Evolutionary conservation across 169 alveolate genomes (phyloP).

Genomic region (Plasmodium berghei): DNA sequence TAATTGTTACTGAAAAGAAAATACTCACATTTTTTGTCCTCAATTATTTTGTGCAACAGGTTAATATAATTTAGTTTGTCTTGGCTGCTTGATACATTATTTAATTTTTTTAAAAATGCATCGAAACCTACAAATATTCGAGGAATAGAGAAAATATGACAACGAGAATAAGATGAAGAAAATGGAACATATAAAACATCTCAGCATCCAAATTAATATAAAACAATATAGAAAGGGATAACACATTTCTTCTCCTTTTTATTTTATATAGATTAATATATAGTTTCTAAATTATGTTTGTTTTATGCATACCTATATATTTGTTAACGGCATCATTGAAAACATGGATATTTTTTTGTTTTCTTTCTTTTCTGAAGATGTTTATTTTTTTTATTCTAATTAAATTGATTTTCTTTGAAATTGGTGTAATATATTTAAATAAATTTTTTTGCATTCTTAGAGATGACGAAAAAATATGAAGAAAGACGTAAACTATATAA

Average conservation of each 20-base stretch:
- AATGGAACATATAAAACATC: too few relatives aligned
- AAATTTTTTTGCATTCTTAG: constrained; percentile 76
- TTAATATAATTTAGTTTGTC: constrained; percentile 64
- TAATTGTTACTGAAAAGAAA: constrained; percentile 59
- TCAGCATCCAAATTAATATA: too few relatives aligned
- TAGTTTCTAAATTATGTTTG: too few relatives aligned
- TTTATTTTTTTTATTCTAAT: constrained; percentile 35
- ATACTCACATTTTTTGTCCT: constrained; percentile 56
- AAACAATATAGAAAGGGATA: too few relatives aligned
- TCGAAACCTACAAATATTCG: constrained; percentile 45
- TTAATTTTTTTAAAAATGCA: constrained; percentile 52
- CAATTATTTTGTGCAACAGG: constrained; percentile 40
- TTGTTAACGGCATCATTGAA: constrained; percentile 74
- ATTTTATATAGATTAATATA: too few relatives aligned
- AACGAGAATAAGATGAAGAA: neutral
- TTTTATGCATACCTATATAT: constrained; percentile 47
- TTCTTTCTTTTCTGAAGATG: constrained; percentile 45
- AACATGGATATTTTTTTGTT: constrained; percentile 26
- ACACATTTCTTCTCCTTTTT: too few relatives aligned
- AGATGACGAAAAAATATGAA: constrained; percentile 59
- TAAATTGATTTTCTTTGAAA: constrained; percentile 58
- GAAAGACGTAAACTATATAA: constrained; percentile 34
- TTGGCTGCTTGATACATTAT: constrained; percentile 37
- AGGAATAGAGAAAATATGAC: neutral
- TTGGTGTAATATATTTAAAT: constrained; percentile 72